Evolutionary conservation across 805 yeast species (phyloP), one percentile per base, ranked within the genome.

Genomic region (Candida insectalens): DNA sequence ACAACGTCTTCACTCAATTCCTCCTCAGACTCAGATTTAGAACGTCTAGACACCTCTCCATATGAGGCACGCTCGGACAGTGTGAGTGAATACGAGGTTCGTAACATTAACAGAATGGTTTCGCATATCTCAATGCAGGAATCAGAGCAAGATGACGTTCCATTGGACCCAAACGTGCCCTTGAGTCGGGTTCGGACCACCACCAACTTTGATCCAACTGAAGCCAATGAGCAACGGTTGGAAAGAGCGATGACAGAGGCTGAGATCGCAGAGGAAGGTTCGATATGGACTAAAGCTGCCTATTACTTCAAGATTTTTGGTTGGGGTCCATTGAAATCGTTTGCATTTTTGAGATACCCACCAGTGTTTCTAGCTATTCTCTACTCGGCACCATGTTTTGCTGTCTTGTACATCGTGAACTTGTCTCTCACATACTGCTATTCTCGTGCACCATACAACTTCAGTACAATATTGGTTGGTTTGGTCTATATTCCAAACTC

Each of bases 401-500:
- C 76, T 3, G 71, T 72, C 12, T 56, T 82, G 14, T 84, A 83
- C 50, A 72, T 80, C 41, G 72, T 83, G 47, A 85, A 85, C 57
- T 66, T 83, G 71, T 67, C 89, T 4, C 61, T 85, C 28, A 67
- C 88, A 30, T 68, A 71, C 46, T 66, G 65, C 34, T 84, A 75
- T 53, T 60, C 82, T 0, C 47, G 67, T 15, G 54, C 59, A 0
- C 95, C 95, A 3, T 84, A 84, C 54, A 71, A 74, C 46, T 85
- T 80, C 63, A 59, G 63, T 22, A 57, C 82, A 0, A 55, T 83
- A 32, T 64, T 77, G 36, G 68, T 79, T 32, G 95, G 95, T 22
- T 62, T 84, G 19, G 65, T 82, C 36, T 84, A 83, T 58, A 74
- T 84, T 22, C 95, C 95, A 25, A 84, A 84, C 53, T 83, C 94